Evolutionary conservation across 1,284 basidiomycete genomes (phyloP).

Genomic region (Inonotus hispidus): DNA sequence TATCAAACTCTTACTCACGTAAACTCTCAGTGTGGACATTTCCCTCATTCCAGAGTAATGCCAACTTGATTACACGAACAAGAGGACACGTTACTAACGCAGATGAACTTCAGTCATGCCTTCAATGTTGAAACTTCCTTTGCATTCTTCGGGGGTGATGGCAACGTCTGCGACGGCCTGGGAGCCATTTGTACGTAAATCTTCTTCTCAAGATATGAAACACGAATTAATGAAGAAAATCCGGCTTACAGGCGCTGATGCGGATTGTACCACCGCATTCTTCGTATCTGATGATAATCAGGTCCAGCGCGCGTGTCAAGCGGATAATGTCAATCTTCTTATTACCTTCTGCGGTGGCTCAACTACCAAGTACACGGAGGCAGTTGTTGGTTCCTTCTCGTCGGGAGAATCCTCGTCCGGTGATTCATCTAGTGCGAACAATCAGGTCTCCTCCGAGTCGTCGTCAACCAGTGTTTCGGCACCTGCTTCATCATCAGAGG

Average conservation of each 20-base stretch:
- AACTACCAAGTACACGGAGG: slow-evolving; percentile 10
- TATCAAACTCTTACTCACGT: neutral
- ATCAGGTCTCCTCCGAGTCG: neutral
- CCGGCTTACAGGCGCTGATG: slow-evolving; percentile 24
- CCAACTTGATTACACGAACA: neutral
- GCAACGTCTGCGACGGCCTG: slow-evolving; percentile 27
- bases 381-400: slow-evolving; percentile 10
- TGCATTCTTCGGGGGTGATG: slow-evolving; percentile 15
- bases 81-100: neutral
- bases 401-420: neutral
- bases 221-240: neutral
- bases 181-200: slow-evolving; percentile 29
- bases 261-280: slow-evolving; percentile 35
- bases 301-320: slow-evolving; percentile 36
- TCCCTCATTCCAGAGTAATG: slow-evolving; percentile 40
- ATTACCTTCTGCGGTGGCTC: slow-evolving; percentile 18
- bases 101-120: slow-evolving; percentile 26
- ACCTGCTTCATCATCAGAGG: neutral
- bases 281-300: slow-evolving; percentile 34
- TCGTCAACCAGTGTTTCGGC: neutral
- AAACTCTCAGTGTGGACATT: slow-evolving; percentile 31
- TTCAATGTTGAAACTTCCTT: slow-evolving; percentile 31
- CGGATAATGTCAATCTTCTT: slow-evolving; percentile 22
- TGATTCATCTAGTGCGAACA: neutral
- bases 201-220: neutral